Evolutionary conservation across 139 green algal genomes (phyloP).

Genomic region (Haematococcus lacustris): DNA sequence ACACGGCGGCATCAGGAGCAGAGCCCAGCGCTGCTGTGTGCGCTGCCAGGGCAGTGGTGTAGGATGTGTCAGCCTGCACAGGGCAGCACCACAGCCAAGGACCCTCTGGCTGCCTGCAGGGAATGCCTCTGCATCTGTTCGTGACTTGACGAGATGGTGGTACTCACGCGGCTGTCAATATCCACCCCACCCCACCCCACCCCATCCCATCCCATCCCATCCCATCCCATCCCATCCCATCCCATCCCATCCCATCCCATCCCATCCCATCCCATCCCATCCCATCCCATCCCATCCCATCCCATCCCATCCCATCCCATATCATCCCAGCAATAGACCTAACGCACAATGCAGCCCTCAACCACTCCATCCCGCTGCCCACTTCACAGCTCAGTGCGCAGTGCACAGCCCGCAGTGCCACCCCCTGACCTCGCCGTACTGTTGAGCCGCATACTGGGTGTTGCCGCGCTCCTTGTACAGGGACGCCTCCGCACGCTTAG

Average conservation of each 20-base stretch:
- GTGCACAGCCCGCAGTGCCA: background rate
- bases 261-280: background rate
- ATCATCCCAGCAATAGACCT: background rate
- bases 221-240: background rate
- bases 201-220: background rate
- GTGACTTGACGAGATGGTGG: background rate
- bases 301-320: background rate
- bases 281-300: background rate
- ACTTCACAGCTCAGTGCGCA: background rate
- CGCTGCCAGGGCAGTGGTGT: background rate
- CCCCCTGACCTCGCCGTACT: constrained; percentile 4
- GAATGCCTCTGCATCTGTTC: background rate
- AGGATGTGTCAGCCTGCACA: constrained; percentile 5
- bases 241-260: background rate
- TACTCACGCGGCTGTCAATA: background rate
- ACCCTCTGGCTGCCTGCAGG: background rate
- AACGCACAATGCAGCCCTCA: background rate
- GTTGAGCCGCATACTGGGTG: constrained; percentile 1
- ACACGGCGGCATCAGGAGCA: constrained; percentile 16
- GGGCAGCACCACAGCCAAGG: background rate
- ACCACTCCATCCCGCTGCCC: background rate
- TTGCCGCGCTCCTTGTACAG: constrained; percentile 12
- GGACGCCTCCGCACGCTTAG: background rate
- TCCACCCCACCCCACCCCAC: background rate
- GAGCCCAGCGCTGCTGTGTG: background rate